Base-by-base conservation (phyloP, 345 rosid species). In the Brassica cretica region DNA sequence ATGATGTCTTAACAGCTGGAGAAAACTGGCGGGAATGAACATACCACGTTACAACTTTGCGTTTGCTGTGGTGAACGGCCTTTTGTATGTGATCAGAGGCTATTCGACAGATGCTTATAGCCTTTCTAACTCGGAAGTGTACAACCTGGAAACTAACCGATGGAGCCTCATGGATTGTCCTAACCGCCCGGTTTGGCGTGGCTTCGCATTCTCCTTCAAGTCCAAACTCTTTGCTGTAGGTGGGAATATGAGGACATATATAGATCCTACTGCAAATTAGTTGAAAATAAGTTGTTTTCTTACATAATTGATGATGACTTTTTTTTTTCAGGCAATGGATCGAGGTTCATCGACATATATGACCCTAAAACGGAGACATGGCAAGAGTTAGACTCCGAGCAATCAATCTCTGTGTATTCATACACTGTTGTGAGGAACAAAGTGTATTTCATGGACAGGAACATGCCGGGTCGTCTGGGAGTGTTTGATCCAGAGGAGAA, bases 371-470 rank as follows among this genome's bases (percentile, higher is more conserved):
- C 69, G 58, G 83, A 82, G 29, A 15, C 76, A 66, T 92, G 98
- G 98, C 8, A 84, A 32, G 85, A 92, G 82, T 84, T 84, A 87
- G 86, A 85, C 88, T 87, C 61, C 88, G 98, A 21, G 41, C 58
- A 49, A 61, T 82, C 93, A 55, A 89, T 89, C 44, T 90, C 89
- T 89, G 97, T 89, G 9, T 92, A 97, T 24, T 88, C 98, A 15
- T 91, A 92, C 78, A 90, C 95, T 24, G 89, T 86, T 66, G 77
- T 89, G 71, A 90, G 78, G 58, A 83, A 84, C 71, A 90, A 89
- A 82, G 92, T 92, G 78, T 90, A 83, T 82, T 90, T 91, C 39
- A 86, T 89, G 89, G 97, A 92, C 81, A 90, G 98, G 96, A 92
- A 87, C 69, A 88, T 87, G 81, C 93, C 90, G 61, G 71, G 97